Evolutionary conservation across 495 filamentous ascomycete genomes (phyloP), one percentile per base, ranked within the genome.

Genomic region (Clohesyomyces aquaticus): DNA sequence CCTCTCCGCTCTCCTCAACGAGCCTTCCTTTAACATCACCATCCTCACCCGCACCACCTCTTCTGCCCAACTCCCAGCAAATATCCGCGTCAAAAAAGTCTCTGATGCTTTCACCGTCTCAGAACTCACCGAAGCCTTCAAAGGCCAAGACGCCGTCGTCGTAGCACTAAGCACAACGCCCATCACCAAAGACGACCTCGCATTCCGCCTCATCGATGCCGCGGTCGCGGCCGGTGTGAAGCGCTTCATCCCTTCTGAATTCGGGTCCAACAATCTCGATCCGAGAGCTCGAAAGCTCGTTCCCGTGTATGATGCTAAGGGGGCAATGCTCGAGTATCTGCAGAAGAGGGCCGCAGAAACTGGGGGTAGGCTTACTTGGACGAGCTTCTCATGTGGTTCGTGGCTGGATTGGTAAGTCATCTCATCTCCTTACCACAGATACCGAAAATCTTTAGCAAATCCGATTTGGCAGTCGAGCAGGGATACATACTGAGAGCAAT

Each of bases 61-160:
- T 18, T 67, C 59, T n/a, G 67, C 77, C 9, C 73, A 55, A n/a
- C 79, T 80, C 63, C 74, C 78, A 0, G 12, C 71, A n/a, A 57
- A 42, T 38, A 48, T 67, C 27, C 51, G 70, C 26, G 70, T 77
- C 47, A 76, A 62, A 2, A 63, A 77, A 49, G 67, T 87, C 79
- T 77, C 76, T 73, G 85, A 84, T 75, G 80, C 81, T 68, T 85
- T 86, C 69, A 87, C 86, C 0, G 80, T 82, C 53, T 79, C 81
- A 14, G 76, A 69, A 42, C 71, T 83, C 8, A 55, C 68, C 38
- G 41, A 54, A 0, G 76, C 77, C 9, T 76, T 84, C 55, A 66
- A 73, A 54, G 77, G 77, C 52, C 74, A 80, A 63, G 80, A 84
- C 68, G 80, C 74, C 1, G 70, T 83, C 21, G 70, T 84, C 56